Conservation (phyloP, 345 rosid genomes). For the Populus tremula region DNA sequence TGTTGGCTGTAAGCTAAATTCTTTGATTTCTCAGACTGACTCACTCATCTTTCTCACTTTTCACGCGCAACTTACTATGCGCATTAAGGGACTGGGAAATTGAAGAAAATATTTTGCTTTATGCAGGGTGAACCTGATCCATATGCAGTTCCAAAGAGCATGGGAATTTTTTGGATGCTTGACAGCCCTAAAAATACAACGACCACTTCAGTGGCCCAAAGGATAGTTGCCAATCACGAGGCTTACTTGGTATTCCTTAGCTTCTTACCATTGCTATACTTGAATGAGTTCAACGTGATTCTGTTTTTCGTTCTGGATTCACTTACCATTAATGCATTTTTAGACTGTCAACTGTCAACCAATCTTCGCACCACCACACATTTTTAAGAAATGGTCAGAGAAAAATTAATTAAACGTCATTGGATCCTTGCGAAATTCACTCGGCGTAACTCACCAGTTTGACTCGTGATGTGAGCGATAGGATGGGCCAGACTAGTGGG, state of each 20-base stretch:
- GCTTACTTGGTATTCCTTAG: slow-evolving; percentile 54
- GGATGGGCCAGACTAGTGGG: not conserved
- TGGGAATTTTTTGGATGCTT: slow-evolving; percentile 68
- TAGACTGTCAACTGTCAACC: not conserved
- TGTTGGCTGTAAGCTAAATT: slow-evolving; percentile 36
- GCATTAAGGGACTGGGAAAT: not conserved
- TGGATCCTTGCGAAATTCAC: not conserved
- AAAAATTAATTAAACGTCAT: not conserved
- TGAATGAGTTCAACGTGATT: not conserved
- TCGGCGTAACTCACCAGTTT: too few relatives aligned
- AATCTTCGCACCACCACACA: not conserved
- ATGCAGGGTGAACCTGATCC: slow-evolving; percentile 68
- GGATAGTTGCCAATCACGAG: slow-evolving; percentile 83
- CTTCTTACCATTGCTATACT: not conserved
- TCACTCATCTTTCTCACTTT: not conserved
- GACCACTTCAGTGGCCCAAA: slow-evolving; percentile 67
- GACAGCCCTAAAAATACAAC: slow-evolving; percentile 74
- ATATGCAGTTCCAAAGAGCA: slow-evolving; percentile 66
- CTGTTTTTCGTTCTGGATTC: not conserved
- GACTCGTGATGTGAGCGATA: too few relatives aligned
- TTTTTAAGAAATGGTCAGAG: not conserved
- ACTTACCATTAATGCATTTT: not conserved
- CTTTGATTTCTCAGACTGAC: not conserved
- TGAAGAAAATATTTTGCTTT: not conserved
- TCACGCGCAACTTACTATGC: not conserved